phyloP scores from a whole-genome alignment of 805 yeast genomes.

The Myxozyma geophila region DNA sequence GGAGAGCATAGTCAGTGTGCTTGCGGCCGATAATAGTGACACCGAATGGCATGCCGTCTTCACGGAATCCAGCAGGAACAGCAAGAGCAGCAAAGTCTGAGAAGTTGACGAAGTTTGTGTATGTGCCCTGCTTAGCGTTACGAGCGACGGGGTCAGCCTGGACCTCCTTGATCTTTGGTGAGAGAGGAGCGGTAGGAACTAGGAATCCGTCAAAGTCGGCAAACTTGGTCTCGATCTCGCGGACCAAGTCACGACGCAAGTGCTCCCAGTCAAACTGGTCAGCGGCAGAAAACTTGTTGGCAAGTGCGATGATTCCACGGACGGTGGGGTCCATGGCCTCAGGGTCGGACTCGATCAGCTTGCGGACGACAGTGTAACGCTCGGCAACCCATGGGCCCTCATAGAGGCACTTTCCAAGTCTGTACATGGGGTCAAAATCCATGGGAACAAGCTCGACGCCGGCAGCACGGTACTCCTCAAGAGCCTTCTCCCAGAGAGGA shows the following conservation, averaged over 20 bases:
- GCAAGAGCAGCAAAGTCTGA: constrained; percentile 93
- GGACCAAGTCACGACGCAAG: constrained; percentile 77
- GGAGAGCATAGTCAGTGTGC: constrained; percentile 84
- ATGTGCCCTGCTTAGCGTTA: constrained; percentile 92
- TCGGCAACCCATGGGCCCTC: constrained; percentile 99
- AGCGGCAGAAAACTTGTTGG: constrained; percentile 77
- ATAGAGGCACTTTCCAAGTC: constrained; percentile 82
- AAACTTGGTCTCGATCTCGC: constrained; percentile 61
- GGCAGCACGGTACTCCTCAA: constrained; percentile 54
- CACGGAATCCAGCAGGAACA: constrained; percentile 85
- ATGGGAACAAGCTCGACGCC: constrained; percentile 66
- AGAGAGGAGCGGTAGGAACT: constrained; percentile 93
- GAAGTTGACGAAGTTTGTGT: constrained; percentile 94
- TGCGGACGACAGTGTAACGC: constrained; percentile 81
- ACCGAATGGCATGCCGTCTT: constrained; percentile 89
- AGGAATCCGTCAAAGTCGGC: constrained; percentile 71
- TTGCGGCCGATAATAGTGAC: constrained; percentile 80
- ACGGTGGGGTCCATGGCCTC: constrained; percentile 85
- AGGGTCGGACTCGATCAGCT: constrained; percentile 57
- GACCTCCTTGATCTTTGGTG: constrained; percentile 77
- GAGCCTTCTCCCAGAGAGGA: constrained; percentile 63
- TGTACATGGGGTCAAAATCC: constrained; percentile 75
- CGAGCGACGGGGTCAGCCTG: constrained; percentile 75
- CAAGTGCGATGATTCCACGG: constrained; percentile 69
- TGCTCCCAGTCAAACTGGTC: constrained; percentile 86